Evolutionary conservation across 2,329 filamentous ascomycete species (phyloP), one percentile per base, ranked within the genome.

Genomic region (Trichophyton mentagrophytes): DNA sequence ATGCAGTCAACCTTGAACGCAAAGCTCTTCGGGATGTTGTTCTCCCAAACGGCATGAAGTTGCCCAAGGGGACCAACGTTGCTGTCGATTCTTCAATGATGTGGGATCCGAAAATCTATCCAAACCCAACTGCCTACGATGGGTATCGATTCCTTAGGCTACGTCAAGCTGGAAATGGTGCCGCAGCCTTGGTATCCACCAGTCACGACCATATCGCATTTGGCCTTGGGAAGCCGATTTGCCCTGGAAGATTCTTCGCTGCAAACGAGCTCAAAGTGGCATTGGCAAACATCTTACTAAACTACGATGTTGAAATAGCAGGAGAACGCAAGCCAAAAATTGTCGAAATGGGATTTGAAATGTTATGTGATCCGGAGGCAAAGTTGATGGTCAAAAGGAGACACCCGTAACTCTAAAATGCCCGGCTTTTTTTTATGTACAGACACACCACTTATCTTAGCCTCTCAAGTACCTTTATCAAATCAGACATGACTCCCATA

Each of bases 401-500:
- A 13, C 20, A 9, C 20, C 20, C 20, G 11, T 51, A 25, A 25
- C 22, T 27, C 3, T 51, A 27, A 9, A 51, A 8, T 51, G 33
- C 8, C 11, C 22, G 20, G 46, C 8, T 11, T 17, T 27, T 6
- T 33, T 2, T 30, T 30, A 30, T 30, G 27, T 30, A 30, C 27
- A 30, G 27, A 30, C 27, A 30, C 27, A 7, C 6, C 27, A 30
- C 65, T 65, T 76, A 82, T 62, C 79, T 79, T 69, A 95, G 79
- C 71, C 90, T 80, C 67, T 87, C 81, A 63, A 96, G 70, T 42
- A 95, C 89, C 80, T 96, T 96, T 73, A 97, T 80, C 69, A 99
- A 76, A 77, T 99, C 93, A 56, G 84, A 85, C n/a, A 90, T 90
- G 55, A 99, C 92, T 63, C 93, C 93, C 92, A 97, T 97, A 30